Percentiles rank a stretch among this genome's conserved stretches.
Evolutionary conservation across 768 basidiomycete species (phyloP).

Genomic region (Boletus reticuloceps): DNA sequence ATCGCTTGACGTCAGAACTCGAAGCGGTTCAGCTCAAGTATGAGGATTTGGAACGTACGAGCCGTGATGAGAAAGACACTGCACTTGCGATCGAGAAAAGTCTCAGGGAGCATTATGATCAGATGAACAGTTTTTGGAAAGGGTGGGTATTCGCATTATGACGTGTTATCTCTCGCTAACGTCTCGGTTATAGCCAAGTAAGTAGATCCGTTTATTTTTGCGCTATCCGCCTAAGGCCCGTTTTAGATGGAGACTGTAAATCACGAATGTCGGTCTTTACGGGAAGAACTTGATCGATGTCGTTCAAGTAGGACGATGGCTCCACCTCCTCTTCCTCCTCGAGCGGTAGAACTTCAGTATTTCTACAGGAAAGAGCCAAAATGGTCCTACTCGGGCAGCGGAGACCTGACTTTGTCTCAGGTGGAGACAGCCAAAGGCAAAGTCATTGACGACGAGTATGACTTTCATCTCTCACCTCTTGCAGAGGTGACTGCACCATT

Average conservation of each 20-base stretch:
- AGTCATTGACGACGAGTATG: constrained; percentile 24
- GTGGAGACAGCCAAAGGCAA: constrained; percentile 21
- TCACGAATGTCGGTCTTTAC: constrained; percentile 27
- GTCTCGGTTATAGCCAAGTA: constrained; percentile 32
- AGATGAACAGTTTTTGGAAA: constrained; percentile 43
- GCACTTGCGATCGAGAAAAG: constrained; percentile 50
- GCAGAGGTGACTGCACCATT: constrained; percentile 24
- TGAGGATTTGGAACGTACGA: constrained; percentile 38
- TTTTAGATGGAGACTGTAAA: constrained; percentile 22
- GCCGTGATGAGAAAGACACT: constrained; percentile 50
- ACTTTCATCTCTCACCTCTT: constrained; percentile 33
- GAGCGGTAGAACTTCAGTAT: constrained; percentile 22
- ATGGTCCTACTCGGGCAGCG: constrained; percentile 14
- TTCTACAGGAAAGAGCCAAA: constrained; percentile 23
- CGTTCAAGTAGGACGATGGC: constrained; percentile 14
- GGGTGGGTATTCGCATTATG: constrained; percentile 25
- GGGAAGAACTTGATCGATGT: constrained; percentile 25
- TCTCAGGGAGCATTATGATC: constrained; percentile 50
- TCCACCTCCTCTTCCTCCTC: constrained; percentile 8
- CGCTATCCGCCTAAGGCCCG: constrained; percentile 5
- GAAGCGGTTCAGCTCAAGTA: constrained; percentile 41
- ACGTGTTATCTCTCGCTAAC: constrained; percentile 17
- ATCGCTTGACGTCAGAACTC: constrained; percentile 29
- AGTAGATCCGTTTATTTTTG: constrained; percentile 17
- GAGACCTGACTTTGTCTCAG: constrained; percentile 12